Percentiles rank a stretch among this genome's conserved stretches.
phyloP scores from a whole-genome alignment of 2,329 filamentous ascomycete genomes.

The Cylindrodendrum hubeiense region DNA sequence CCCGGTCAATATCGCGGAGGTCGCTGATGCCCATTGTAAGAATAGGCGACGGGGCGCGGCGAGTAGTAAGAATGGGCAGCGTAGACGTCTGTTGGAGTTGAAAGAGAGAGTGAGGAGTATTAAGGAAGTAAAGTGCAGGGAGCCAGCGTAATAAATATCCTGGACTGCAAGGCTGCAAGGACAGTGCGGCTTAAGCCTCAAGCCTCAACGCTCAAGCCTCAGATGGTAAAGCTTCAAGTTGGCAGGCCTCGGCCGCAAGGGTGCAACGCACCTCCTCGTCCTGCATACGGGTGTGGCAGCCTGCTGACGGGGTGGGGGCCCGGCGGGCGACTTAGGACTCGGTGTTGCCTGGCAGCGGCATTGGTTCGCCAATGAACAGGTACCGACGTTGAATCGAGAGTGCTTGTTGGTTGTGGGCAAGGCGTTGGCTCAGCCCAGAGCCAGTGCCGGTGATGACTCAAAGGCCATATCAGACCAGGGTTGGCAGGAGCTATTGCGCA shows the following conservation, averaged over 20 bases:
- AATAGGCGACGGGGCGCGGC: background rate
- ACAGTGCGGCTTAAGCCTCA: background rate
- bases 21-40: conserved; percentile 30
- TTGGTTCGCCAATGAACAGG: background rate
- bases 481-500: background rate
- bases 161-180: background rate
- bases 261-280: background rate
- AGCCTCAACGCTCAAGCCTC: background rate
- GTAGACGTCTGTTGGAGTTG: background rate
- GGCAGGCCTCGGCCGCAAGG: background rate
- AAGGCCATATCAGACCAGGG: background rate
- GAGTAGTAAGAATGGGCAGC: background rate
- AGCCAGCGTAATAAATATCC: background rate
- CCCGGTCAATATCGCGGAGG: conserved; percentile 31
- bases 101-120: background rate
- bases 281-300: background rate
- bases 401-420: background rate
- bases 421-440: background rate
- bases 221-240: background rate
- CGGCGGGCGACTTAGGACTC: background rate
- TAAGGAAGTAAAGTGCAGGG: background rate
- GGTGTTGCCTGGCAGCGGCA: background rate
- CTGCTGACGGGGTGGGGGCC: background rate
- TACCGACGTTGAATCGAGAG: background rate
- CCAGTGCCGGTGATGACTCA: background rate